A percentile compares a stretch with the other conserved stretches of the same genome.
Evolutionary conservation across 148 eudicot species (phyloP).

Genomic region (Arctostaphylos glauca): DNA sequence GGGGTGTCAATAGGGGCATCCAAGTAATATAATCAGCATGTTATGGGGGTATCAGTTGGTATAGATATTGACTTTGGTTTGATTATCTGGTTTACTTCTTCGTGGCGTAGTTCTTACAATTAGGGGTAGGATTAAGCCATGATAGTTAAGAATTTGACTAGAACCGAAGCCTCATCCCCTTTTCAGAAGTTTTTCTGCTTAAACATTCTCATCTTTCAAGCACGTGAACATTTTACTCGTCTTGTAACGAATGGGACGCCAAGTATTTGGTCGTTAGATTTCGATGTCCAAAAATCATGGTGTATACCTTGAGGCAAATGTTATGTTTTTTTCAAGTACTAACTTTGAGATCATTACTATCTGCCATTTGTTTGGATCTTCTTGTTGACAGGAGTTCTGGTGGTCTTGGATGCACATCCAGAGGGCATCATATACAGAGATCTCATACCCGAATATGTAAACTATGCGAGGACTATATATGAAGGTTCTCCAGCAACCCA

Average conservation of each 20-base stretch:
- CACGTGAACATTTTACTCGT: neutral
- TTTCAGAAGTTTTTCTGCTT: neutral
- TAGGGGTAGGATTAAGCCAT: neutral
- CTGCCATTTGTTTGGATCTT: conserved; percentile 10
- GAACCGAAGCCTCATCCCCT: neutral
- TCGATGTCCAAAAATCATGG: neutral
- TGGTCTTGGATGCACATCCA: conserved; percentile 87
- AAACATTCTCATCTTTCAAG: neutral
- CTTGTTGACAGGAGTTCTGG: conserved; percentile 70
- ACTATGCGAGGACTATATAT: conserved; percentile 73
- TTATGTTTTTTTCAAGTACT: neutral
- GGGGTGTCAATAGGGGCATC: too few species aligned
- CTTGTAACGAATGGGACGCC: neutral
- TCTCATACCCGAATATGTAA: conserved; percentile 81
- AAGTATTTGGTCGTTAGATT: neutral
- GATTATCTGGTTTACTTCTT: neutral
- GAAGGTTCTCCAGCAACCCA: conserved; percentile 57
- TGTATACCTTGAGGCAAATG: neutral
- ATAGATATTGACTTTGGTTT: neutral
- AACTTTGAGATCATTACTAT: neutral
- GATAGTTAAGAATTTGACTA: neutral
- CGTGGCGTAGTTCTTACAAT: neutral
- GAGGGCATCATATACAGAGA: conserved; percentile 85
- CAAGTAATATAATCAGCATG: neutral
- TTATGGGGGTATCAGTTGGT: neutral